Percentiles rank a stretch among this genome's conserved stretches.
phyloP scores from a whole-genome alignment of 2,329 filamentous ascomycete species.

The Trichoderma sp. region DNA sequence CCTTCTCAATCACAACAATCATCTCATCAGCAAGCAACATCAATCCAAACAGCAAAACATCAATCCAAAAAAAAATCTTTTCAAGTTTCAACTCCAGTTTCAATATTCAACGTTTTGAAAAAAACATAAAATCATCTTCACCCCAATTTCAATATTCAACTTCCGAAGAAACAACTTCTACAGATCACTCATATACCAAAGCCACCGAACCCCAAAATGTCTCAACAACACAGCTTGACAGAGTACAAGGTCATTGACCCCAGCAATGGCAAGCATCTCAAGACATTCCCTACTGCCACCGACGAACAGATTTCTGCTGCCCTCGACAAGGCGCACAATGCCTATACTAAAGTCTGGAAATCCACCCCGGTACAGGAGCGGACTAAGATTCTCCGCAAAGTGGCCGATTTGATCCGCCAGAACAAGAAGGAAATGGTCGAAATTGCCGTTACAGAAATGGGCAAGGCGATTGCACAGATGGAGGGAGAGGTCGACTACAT shows the following conservation, averaged over 20 bases:
- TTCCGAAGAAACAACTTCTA: not conserved
- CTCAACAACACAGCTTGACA: not conserved
- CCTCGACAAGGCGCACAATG: not conserved
- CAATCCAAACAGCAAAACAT: not conserved
- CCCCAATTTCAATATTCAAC: not conserved
- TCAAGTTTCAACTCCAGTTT: not conserved
- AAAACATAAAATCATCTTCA: not conserved
- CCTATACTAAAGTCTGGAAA: slow-evolving; percentile 5
- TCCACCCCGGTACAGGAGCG: not conserved
- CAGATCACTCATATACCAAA: not conserved
- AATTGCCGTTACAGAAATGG: slow-evolving; percentile 2
- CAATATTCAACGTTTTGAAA: not conserved
- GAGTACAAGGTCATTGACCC: slow-evolving; percentile 3
- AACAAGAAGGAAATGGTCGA: slow-evolving; percentile 4
- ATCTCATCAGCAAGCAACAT: not conserved
- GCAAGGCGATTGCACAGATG: not conserved
- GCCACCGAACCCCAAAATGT: not conserved
- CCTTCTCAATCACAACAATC: not conserved
- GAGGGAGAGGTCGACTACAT: not conserved
- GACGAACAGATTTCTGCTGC: not conserved
- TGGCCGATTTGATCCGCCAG: not conserved
- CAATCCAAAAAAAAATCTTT: not conserved
- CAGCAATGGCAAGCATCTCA: not conserved
- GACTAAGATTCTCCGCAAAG: not conserved
- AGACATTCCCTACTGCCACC: not conserved